Base-by-base conservation (phyloP, 495 filamentous ascomycete genomes). In the Chaetomium cochliodes region DNA sequence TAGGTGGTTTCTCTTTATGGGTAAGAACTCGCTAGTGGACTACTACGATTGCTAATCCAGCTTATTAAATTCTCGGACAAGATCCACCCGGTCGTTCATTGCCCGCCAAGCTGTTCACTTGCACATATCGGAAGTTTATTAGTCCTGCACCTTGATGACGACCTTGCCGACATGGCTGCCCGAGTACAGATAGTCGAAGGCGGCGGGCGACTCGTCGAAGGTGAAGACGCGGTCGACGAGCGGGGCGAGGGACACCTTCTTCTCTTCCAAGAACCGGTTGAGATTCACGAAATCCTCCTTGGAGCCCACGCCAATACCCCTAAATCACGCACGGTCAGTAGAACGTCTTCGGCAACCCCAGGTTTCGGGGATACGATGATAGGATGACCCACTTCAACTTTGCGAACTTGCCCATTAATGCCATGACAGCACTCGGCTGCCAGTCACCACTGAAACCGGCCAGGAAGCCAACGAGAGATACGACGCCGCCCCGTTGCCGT, bases 141-240 rank as follows among this genome's bases (percentile, higher is more conserved):
- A 63, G 51, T 63, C 60, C 41, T 63, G 60, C 39, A 79, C 60
- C 64, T 70, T 74, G 46, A 82, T 71, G 26, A 81, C 73, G 50
- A 82, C 76, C 76, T 82, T 82, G 50, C 80, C 80, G 67, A 82
- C 74, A 73, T 82, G 76, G 41, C 67, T 67, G 3, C 78, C 78
- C 5, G 65, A 67, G 41, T 67, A 76, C 57, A 85, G 58, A 72
- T 82, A 83, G 62, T 78, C 67, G 41, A 84, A 69, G 39, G 76
- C 82, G 55, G 77, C 74, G 65, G 73, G 73, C 7, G 72, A 72
- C 65, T 78, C 69, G 8, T 73, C 73, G 58, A 79, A 75, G 28
- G n/a, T 49, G 58, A 79, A 79, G 18, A 77, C 69, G 55, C 65
- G 65, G 63, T 74, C 68, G 30, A 80, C 73, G 37, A 78, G 75